Base-by-base conservation (phyloP, 208 protist genomes). In the Leishmania martiniquensis region DNA sequence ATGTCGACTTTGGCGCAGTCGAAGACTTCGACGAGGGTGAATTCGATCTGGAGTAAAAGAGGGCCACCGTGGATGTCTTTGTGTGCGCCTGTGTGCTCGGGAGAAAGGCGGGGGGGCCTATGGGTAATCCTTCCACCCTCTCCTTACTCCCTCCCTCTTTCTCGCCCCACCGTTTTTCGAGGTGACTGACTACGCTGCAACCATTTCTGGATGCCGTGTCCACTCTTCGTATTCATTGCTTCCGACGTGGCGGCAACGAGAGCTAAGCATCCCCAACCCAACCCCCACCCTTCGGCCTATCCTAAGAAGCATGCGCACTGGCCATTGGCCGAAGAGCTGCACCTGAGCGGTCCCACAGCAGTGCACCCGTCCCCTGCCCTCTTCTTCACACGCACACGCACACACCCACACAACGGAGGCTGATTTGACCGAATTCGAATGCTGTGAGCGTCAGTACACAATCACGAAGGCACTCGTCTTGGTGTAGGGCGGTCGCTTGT, bases 21-120 rank as follows among this genome's bases (percentile, higher is more conserved):
- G 66, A 75, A 1, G 85, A 82, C 4, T 20, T 90, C 34, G 79
- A 92, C 52, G 93, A 93, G 45, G 83, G 90, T 42, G 87, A 91
- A 60, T 97, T 87, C 62, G 88, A 96, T 70, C 86, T 95, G n/a
- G 91, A 87, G 57, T 90, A 95, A 25, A 20, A 25, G 51, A 42
- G 9, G 44, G 13, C 25, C n/a, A n/a, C n/a, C 17, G 44, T 2
- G 39, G 39, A 47, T 7, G 12, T n/a, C n/a, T n/a, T n/a, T n/a
- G n/a, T n/a, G n/a, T n/a, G n/a, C n/a, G n/a, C n/a, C n/a, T n/a
- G n/a, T n/a, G 42, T 3, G 25, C 3, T 3, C 22, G 32, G 9
- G 0, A 42, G 29, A 37, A 45, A 20, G 39, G 12, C 25, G 42
- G 7, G 10, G 9, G 25, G 5, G 42, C 9, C 9, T 10, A 45